phyloP scores from a whole-genome alignment of 1,139 yeast genomes.

The Waltiozyma sp. region DNA sequence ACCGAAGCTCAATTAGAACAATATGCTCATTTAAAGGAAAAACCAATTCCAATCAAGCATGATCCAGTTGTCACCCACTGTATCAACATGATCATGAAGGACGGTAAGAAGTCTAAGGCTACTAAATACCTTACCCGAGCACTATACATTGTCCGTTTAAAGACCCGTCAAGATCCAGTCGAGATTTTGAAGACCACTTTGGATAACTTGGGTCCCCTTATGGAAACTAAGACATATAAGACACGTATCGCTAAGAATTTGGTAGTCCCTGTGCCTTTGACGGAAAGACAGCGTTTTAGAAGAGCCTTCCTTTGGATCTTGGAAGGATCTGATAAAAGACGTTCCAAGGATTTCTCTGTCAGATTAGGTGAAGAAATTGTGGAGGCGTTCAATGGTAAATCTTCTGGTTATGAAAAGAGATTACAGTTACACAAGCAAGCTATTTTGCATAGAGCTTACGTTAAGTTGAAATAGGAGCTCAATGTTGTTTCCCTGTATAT shows the following conservation, averaged over 20 bases:
- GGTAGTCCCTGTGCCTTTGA: constrained; percentile 75
- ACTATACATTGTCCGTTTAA: constrained; percentile 65
- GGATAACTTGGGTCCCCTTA: constrained; percentile 78
- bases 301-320: constrained; percentile 85
- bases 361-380: constrained; percentile 85
- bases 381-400: constrained; percentile 65
- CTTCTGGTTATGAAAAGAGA: constrained; percentile 78
- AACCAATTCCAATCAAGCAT: constrained; percentile 47
- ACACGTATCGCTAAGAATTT: constrained; percentile 81
- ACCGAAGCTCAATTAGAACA: constrained; percentile 16
- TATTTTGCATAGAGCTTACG: constrained; percentile 68
- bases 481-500: background rate
- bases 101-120: constrained; percentile 82
- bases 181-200: constrained; percentile 60
- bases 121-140: constrained; percentile 68
- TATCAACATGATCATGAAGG: constrained; percentile 82
- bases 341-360: constrained; percentile 72
- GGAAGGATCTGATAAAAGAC: constrained; percentile 73
- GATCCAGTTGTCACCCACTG: constrained; percentile 72
- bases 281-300: constrained; percentile 72
- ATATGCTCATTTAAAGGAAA: constrained; percentile 27
- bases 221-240: constrained; percentile 64
- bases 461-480: constrained; percentile 28
- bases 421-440: constrained; percentile 78
- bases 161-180: constrained; percentile 68